Conservation (phyloP, 1,284 basidiomycete genomes). For the Sporisorium reilianum region DNA sequence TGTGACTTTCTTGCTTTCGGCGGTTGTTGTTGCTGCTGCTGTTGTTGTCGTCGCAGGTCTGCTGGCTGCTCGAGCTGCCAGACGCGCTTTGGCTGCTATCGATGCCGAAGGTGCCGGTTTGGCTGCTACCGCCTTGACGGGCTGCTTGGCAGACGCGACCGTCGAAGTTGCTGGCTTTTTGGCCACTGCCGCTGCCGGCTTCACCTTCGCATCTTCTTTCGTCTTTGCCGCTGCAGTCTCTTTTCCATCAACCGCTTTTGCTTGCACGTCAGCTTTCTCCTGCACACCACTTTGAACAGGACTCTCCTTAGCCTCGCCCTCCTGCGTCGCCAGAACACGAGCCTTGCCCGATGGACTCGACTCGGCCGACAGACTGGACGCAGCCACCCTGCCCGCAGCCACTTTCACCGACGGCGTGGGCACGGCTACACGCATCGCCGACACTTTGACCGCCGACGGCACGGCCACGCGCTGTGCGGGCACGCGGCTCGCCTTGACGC, state of each 20-base stretch:
- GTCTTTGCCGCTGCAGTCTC: background rate
- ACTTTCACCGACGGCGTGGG: slow-evolving; percentile 39
- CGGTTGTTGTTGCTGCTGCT: background rate
- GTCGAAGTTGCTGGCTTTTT: slow-evolving; percentile 2
- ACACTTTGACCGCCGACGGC: slow-evolving; percentile 28
- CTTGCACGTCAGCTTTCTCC: background rate
- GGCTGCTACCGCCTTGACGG: slow-evolving; percentile 8
- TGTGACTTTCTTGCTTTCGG: background rate
- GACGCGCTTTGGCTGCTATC: slow-evolving; percentile 26
- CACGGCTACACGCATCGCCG: slow-evolving; percentile 31
- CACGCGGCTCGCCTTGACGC: slow-evolving; percentile 41
- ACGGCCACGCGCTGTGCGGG: slow-evolving; percentile 32
- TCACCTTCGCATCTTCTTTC: background rate
- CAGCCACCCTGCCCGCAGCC: slow-evolving; percentile 13
- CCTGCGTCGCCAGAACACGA: background rate
- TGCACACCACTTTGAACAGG: too few species aligned
- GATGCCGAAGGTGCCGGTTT: slow-evolving; percentile 22
- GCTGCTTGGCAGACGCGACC: slow-evolving; percentile 1
- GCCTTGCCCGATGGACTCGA: slow-evolving; percentile 25
- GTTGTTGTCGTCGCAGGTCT: background rate
- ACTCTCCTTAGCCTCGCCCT: background rate
- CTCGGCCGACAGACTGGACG: background rate
- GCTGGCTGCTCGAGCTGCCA: slow-evolving; percentile 14
- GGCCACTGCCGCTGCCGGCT: background rate
- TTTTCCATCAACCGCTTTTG: slow-evolving; percentile 11